These are phyloP conservation scores for Chlorella variabilis DNA, from an alignment of 163 green algal species.

Conservation along the genomic window DNA sequence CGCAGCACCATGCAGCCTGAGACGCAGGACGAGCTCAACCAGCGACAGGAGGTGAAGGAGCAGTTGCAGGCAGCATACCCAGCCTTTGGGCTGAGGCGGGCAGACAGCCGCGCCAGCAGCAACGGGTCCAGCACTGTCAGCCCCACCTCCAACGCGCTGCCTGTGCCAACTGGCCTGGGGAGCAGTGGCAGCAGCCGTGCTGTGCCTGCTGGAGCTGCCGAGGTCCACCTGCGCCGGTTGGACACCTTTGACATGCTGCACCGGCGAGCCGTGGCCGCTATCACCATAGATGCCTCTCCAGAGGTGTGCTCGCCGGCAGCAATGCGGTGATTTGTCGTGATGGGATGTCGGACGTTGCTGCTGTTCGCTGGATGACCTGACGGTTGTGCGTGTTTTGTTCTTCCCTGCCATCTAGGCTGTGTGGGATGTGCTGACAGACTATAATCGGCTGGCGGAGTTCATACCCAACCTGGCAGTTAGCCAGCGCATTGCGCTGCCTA, in stretches of 20 bases:
- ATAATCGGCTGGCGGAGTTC: conserved; percentile 60
- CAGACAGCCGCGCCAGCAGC: background rate
- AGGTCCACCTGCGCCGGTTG: conserved; percentile 62
- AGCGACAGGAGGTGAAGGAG: conserved; percentile 41
- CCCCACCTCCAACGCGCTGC: background rate
- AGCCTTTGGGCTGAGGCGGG: conserved; percentile 32
- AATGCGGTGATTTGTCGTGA: too few relatives aligned
- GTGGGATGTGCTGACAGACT: conserved; percentile 52
- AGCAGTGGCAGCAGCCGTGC: background rate
- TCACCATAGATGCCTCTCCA: conserved; percentile 42
- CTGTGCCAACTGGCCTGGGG: background rate
- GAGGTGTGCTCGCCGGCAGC: conserved; percentile 14
- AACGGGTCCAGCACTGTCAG: background rate
- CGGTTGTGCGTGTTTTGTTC: background rate
- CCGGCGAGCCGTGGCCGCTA: conserved; percentile 46
- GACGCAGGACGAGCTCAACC: conserved; percentile 38
- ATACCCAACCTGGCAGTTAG: conserved; percentile 65
- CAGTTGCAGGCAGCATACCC: conserved; percentile 49
- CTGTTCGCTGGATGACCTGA: background rate
- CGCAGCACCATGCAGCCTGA: background rate
- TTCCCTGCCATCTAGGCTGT: conserved; percentile 29
- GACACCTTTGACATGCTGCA: conserved; percentile 53
- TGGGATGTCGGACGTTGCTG: background rate
- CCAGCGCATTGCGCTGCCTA: conserved; percentile 53
- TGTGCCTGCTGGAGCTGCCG: conserved; percentile 1